These are phyloP conservation scores for Backusella circina DNA, from an alignment of 192 early-diverging fungal genomes.

Conservation along the genomic window DNA sequence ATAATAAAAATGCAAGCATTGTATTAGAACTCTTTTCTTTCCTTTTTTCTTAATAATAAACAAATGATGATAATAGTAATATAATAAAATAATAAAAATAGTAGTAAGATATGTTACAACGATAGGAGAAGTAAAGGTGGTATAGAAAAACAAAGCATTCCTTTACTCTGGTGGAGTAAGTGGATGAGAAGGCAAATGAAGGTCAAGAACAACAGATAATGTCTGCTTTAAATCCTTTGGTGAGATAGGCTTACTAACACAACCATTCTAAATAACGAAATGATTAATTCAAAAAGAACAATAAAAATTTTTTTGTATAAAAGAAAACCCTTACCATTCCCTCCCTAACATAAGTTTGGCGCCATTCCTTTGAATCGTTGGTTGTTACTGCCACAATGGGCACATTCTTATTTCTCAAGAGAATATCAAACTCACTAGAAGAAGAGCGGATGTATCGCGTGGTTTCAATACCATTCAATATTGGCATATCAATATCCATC, in stretches of 20 bases:
- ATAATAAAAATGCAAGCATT: neutral
- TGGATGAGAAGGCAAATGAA: neutral
- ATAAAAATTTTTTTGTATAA: neutral
- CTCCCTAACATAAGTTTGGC: conserved; percentile 44
- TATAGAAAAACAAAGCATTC: neutral
- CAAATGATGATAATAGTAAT: neutral
- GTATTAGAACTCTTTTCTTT: neutral
- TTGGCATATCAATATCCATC: conserved; percentile 72
- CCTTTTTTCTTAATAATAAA: neutral
- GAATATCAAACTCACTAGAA: conserved; percentile 26
- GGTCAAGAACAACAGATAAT: conserved; percentile 6
- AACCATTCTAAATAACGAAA: conserved; percentile 32
- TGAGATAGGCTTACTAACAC: conserved; percentile 50
- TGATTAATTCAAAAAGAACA: neutral
- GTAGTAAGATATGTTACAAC: neutral
- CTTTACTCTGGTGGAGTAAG: conserved; percentile 9
- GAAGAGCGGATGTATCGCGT: conserved; percentile 47
- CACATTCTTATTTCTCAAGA: conserved; percentile 47
- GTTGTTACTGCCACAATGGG: conserved; percentile 68
- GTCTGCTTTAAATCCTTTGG: conserved; percentile 13
- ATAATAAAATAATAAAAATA: neutral
- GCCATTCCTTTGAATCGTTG: conserved; percentile 49
- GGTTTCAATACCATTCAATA: conserved; percentile 58
- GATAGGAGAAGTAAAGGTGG: neutral
- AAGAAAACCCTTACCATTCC: conserved; percentile 42